phyloP scores from a whole-genome alignment of 495 filamentous ascomycete species.

The Penicilliopsis zonata region DNA sequence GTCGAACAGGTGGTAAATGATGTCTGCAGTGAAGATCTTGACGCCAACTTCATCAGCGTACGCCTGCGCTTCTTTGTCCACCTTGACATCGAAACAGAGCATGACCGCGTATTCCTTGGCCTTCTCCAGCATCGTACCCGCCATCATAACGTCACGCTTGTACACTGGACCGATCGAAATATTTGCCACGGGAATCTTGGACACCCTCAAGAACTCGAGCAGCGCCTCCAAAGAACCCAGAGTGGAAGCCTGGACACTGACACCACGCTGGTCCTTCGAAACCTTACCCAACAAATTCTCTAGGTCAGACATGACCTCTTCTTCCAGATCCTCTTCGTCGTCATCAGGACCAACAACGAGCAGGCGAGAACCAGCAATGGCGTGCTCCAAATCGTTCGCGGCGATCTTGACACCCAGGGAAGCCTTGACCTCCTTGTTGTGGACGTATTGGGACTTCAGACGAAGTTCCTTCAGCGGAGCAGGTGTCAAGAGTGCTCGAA shows the following conservation, averaged over 20 bases:
- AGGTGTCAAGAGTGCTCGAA: conserved; percentile 91
- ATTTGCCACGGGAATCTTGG: conserved; percentile 94
- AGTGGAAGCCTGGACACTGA: conserved; percentile 94
- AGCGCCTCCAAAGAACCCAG: conserved; percentile 94
- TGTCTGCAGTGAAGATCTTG: conserved; percentile 97
- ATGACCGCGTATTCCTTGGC: conserved; percentile 92
- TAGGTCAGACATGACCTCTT: conserved; percentile 93
- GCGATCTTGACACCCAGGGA: conserved; percentile 98
- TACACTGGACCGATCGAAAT: conserved; percentile 97
- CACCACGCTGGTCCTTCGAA: conserved; percentile 81
- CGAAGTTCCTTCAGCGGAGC: conserved; percentile 90
- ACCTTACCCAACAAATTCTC: conserved; percentile 83
- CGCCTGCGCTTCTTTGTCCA: conserved; percentile 86
- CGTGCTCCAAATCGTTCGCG: conserved; percentile 88
- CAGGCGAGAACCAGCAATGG: conserved; percentile 92
- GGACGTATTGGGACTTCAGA: conserved; percentile 88
- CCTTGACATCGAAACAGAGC: conserved; percentile 99
- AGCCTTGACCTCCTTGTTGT: conserved; percentile 99
- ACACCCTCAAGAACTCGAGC: conserved; percentile 85
- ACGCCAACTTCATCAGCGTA: conserved; percentile 93
- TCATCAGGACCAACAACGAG: conserved; percentile 90
- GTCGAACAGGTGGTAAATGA: conserved; percentile 98
- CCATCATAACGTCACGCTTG: conserved; percentile 97
- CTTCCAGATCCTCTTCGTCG: conserved; percentile 91
- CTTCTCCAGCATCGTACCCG: conserved; percentile 94